Evolutionary conservation across 2,329 filamentous ascomycete species (phyloP).

Genomic region (Exophiala oligosperma): DNA sequence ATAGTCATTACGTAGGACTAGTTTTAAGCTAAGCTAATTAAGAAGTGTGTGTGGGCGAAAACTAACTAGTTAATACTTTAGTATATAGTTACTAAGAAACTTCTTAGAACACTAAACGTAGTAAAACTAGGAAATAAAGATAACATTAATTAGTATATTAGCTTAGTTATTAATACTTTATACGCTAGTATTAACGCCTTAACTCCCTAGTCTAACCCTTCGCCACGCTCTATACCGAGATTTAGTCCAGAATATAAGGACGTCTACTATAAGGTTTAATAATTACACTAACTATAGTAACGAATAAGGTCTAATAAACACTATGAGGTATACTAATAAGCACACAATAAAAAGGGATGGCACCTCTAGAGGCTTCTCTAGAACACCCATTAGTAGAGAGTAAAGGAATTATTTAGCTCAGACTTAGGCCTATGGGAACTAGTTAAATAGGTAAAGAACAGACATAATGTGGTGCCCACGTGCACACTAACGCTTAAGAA

Average conservation of each 20-base stretch:
- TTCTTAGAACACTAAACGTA: too few species aligned
- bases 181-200: slow-evolving; percentile 26
- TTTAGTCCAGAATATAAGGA: slow-evolving; percentile 29
- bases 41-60: too few species aligned
- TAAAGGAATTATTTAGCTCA: slow-evolving; percentile 28
- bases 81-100: too few species aligned
- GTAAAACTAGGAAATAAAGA: too few species aligned
- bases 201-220: slow-evolving; percentile 31
- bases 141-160: too few species aligned
- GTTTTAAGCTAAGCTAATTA: too few species aligned
- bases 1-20: too few species aligned
- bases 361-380: slow-evolving; percentile 25
- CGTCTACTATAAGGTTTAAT: not conserved
- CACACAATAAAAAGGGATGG: slow-evolving; percentile 31
- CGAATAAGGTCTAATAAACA: not conserved
- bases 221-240: slow-evolving; percentile 23
- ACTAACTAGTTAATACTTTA: too few species aligned
- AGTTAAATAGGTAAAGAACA: slow-evolving; percentile 31
- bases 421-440: slow-evolving; percentile 29
- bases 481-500: slow-evolving; percentile 11
- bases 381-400: slow-evolving; percentile 25
- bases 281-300: not conserved
- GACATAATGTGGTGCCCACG: slow-evolving; percentile 18
- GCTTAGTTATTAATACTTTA: too few species aligned
- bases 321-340: slow-evolving; percentile 16